Conservation (phyloP, 2,329 filamentous ascomycete species). For the Botrytis elliptica region DNA sequence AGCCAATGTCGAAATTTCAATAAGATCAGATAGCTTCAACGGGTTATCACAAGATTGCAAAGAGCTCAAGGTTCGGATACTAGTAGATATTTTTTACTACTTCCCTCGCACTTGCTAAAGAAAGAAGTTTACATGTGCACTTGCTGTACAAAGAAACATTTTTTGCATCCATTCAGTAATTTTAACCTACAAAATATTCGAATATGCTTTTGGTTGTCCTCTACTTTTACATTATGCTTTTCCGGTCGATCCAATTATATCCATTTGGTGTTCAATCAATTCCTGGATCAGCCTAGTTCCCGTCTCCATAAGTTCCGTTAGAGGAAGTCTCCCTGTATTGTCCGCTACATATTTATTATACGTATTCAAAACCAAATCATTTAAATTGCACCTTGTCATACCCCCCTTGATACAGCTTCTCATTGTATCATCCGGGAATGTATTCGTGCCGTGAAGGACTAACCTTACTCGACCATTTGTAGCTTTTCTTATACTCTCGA, state of each 20-base stretch:
- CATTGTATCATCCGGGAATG: constrained; percentile 51
- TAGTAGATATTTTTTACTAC: not conserved
- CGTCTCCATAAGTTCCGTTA: constrained; percentile 36
- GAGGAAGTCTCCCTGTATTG: constrained; percentile 27
- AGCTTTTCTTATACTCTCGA: constrained; percentile 26
- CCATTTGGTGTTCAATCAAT: constrained; percentile 33
- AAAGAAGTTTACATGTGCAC: not conserved
- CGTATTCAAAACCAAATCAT: constrained; percentile 31
- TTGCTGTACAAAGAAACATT: not conserved
- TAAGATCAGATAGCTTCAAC: not conserved
- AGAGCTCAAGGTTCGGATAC: not conserved
- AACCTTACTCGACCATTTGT: constrained; percentile 45
- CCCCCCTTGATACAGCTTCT: constrained; percentile 48
- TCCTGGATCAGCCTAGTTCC: constrained; percentile 33
- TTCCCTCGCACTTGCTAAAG: not conserved
- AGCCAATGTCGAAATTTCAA: not conserved
- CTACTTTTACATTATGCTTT: constrained; percentile 27
- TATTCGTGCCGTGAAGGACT: constrained; percentile 58
- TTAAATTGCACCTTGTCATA: constrained; percentile 43
- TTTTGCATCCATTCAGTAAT: not conserved
- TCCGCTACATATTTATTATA: constrained; percentile 33
- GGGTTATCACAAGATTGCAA: not conserved
- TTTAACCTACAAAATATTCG: not conserved
- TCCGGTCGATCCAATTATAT: constrained; percentile 33
- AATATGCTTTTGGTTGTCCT: not conserved